A percentile compares a stretch with the other conserved stretches of the same genome.
These are phyloP conservation scores for Xylariaceae sp. DNA, from an alignment of 2,329 filamentous ascomycete species.

Conservation along the genomic window DNA sequence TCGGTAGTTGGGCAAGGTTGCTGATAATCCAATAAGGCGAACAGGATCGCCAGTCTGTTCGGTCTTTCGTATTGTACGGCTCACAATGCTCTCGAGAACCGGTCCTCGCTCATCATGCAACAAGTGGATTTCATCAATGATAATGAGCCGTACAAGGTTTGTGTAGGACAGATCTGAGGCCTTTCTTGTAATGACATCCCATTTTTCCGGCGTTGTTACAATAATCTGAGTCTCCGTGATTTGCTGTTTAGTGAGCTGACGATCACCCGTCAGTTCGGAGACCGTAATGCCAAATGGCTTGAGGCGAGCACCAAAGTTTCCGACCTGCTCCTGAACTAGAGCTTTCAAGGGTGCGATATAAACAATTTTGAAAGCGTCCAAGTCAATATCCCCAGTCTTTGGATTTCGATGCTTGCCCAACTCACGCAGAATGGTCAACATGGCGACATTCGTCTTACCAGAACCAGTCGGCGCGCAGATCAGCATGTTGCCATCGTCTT, in stretches of 20 bases:
- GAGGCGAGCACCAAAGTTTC: constrained; percentile 89
- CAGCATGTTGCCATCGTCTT: constrained; percentile 94
- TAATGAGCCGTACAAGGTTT: constrained; percentile 89
- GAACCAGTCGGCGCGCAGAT: constrained; percentile 96
- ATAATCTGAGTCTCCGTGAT: constrained; percentile 98
- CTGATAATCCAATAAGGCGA: constrained; percentile 85
- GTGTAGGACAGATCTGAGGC: constrained; percentile 96
- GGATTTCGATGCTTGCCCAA: constrained; percentile 92
- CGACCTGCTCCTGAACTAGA: constrained; percentile 94
- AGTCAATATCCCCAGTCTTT: constrained; percentile 84
- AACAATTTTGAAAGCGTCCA: constrained; percentile 97
- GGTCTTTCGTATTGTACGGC: constrained; percentile 84
- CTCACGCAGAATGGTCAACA: constrained; percentile 93
- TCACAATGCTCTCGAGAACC: constrained; percentile 94
- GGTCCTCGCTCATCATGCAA: constrained; percentile 96
- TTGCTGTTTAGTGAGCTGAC: constrained; percentile 97
- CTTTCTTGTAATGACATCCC: constrained; percentile 98
- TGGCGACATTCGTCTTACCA: constrained; percentile 97
- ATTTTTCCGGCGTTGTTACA: constrained; percentile 97
- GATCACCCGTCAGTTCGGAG: constrained; percentile 93
- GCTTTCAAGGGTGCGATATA: constrained; percentile 97
- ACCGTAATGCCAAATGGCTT: constrained; percentile 90
- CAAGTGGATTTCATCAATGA: constrained; percentile 97
- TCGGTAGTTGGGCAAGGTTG: constrained; percentile 91
- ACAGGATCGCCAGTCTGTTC: constrained; percentile 94